Evolutionary conservation across 2,329 filamentous ascomycete genomes (phyloP).

Genomic region (Diaporthe batatas): DNA sequence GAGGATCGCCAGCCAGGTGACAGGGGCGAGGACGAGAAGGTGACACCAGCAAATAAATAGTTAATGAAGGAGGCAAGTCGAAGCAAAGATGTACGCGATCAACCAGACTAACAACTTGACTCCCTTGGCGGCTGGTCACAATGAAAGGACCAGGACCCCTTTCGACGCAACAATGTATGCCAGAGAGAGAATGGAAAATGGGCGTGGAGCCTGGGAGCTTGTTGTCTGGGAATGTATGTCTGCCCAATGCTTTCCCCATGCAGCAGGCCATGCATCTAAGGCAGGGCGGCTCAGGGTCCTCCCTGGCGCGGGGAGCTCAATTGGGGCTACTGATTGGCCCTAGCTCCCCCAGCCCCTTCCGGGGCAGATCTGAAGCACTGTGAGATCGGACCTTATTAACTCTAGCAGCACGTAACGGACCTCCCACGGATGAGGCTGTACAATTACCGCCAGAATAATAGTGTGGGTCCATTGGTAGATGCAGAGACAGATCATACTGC

Average conservation of each 20-base stretch:
- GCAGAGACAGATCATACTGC: neutral
- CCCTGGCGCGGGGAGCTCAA: slow-evolving; percentile 31
- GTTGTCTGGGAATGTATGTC: neutral
- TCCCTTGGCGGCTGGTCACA: slow-evolving; percentile 38
- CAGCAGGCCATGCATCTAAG: slow-evolving; percentile 6
- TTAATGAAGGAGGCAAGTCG: too few species aligned
- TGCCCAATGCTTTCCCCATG: slow-evolving; percentile 26
- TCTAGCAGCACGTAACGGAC: neutral
- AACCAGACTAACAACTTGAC: neutral
- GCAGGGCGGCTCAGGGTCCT: slow-evolving; percentile 27
- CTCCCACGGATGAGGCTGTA: neutral
- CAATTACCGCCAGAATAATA: neutral
- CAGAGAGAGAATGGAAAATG: slow-evolving; percentile 20
- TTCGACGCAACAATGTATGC: slow-evolving; percentile 36
- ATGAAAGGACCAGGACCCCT: slow-evolving; percentile 1
- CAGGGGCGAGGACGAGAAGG: neutral
- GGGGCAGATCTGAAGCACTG: slow-evolving; percentile 16
- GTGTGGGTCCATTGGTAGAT: too few species aligned
- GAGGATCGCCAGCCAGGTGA: slow-evolving; percentile 14
- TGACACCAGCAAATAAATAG: neutral
- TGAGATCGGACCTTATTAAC: neutral
- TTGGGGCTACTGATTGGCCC: slow-evolving; percentile 38
- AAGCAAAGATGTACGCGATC: neutral
- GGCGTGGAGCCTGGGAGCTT: slow-evolving; percentile 13
- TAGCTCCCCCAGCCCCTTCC: slow-evolving; percentile 24